phyloP scores from a whole-genome alignment of 768 basidiomycete genomes.

The Mycena haematopus region DNA sequence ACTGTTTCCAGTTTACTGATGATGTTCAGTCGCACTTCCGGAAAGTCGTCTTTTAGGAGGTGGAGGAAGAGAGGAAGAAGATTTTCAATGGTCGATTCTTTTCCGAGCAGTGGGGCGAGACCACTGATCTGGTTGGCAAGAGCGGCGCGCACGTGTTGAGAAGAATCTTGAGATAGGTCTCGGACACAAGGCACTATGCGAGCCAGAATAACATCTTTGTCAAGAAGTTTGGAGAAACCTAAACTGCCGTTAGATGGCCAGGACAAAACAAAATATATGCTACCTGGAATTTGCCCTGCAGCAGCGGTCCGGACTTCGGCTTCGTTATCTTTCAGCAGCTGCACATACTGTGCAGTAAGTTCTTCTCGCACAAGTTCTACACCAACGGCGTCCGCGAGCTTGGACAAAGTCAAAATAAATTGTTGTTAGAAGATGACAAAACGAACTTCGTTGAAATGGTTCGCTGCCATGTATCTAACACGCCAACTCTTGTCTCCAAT shows the following conservation, averaged over 20 bases:
- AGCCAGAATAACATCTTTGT: constrained; percentile 91
- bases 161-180: constrained; percentile 90
- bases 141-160: constrained; percentile 97
- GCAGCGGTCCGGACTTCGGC: constrained; percentile 98
- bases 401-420: constrained; percentile 15
- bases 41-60: constrained; percentile 97
- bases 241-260: constrained; percentile 15
- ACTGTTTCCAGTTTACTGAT: constrained; percentile 98
- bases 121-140: constrained; percentile 96
- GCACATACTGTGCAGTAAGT: constrained; percentile 90
- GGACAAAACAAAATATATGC: constrained; percentile 27
- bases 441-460: constrained; percentile 91
- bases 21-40: constrained; percentile 95
- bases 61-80: constrained; percentile 96
- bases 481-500: constrained; percentile 98
- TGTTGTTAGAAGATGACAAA: background rate
- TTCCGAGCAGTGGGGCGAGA: constrained; percentile 91
- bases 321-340: constrained; percentile 96
- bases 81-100: constrained; percentile 93
- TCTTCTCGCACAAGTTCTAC: constrained; percentile 92
- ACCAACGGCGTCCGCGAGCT: constrained; percentile 94
- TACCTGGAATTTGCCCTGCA: constrained; percentile 96
- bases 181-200: constrained; percentile 94
- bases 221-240: constrained; percentile 95
- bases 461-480: constrained; percentile 98